phyloP scores from a whole-genome alignment of 2,329 filamentous ascomycete species.

The Pseudocercospora vitis region DNA sequence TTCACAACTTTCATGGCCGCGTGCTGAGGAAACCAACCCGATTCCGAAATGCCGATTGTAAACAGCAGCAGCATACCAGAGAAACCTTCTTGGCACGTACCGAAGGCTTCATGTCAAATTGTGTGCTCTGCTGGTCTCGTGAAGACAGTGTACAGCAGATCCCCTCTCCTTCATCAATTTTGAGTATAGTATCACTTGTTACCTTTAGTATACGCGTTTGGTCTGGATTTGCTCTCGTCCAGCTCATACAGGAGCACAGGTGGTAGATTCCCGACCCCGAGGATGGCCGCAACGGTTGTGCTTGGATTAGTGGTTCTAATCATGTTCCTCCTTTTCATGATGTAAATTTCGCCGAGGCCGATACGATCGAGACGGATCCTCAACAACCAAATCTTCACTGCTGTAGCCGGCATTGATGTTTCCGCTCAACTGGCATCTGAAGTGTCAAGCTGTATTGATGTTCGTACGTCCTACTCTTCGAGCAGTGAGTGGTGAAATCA shows the following conservation, averaged over 20 bases:
- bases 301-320: slow-evolving; percentile 11
- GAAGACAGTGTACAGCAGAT: neutral
- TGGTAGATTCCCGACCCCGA: slow-evolving; percentile 27
- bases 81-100: neutral
- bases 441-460: slow-evolving; percentile 24
- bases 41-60: too few species aligned
- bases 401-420: slow-evolving; percentile 21
- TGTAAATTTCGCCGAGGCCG: slow-evolving; percentile 24
- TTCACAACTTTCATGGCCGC: too few species aligned
- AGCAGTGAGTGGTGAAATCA: slow-evolving; percentile 47
- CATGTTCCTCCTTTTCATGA: slow-evolving; percentile 13
- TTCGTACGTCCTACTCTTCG: slow-evolving; percentile 44
- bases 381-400: slow-evolving; percentile 27
- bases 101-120: too few species aligned
- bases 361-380: slow-evolving; percentile 29
- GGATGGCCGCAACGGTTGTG: slow-evolving; percentile 18
- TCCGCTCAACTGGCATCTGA: slow-evolving; percentile 25
- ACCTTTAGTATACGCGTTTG: too few species aligned
- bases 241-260: slow-evolving; percentile 24
- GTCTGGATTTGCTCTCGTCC: slow-evolving; percentile 28
- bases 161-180: neutral
- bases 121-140: neutral
- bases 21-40: too few species aligned
- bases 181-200: neutral
- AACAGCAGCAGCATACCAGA: too few species aligned